These are phyloP conservation scores for Glycine latifolia DNA, from an alignment of 306 rosid species.

Conservation along the genomic window DNA sequence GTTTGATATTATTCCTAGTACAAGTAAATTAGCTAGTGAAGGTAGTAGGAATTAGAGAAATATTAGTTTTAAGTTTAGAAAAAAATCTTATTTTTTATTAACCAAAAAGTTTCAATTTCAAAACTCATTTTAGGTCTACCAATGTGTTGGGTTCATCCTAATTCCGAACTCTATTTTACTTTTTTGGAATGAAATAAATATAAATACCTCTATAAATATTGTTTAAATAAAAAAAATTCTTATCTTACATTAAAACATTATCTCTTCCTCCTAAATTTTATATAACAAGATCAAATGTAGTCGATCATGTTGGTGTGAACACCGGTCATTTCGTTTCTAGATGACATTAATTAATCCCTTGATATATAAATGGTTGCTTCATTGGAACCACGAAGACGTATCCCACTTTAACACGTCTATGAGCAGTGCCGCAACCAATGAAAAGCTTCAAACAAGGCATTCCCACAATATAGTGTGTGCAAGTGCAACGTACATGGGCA, in stretches of 20 bases:
- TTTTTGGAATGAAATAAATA: too few relatives aligned
- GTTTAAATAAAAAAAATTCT: too few relatives aligned
- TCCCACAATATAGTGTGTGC: slow-evolving; percentile 30
- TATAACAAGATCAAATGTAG: neutral
- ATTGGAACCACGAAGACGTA: slow-evolving; percentile 44
- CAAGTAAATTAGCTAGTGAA: too few relatives aligned
- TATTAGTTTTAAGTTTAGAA: too few relatives aligned
- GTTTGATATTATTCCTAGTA: too few relatives aligned
- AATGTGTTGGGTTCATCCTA: too few relatives aligned
- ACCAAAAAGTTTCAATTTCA: too few relatives aligned
- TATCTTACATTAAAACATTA: neutral
- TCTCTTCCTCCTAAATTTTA: neutral
- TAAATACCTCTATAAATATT: too few relatives aligned
- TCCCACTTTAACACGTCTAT: slow-evolving; percentile 53
- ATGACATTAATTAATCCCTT: neutral
- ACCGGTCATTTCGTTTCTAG: neutral
- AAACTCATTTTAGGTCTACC: too few relatives aligned
- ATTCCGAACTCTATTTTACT: too few relatives aligned
- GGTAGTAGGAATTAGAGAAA: too few relatives aligned
- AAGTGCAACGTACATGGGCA: slow-evolving; percentile 40
- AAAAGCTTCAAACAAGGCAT: slow-evolving; percentile 30
- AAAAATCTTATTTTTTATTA: too few relatives aligned
- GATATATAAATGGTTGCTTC: neutral
- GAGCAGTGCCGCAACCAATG: slow-evolving; percentile 30
- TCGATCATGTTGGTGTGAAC: neutral